These are phyloP conservation scores for Talaromyces rugulosus DNA, from an alignment of 2,329 filamentous ascomycete genomes.

Conservation along the genomic window DNA sequence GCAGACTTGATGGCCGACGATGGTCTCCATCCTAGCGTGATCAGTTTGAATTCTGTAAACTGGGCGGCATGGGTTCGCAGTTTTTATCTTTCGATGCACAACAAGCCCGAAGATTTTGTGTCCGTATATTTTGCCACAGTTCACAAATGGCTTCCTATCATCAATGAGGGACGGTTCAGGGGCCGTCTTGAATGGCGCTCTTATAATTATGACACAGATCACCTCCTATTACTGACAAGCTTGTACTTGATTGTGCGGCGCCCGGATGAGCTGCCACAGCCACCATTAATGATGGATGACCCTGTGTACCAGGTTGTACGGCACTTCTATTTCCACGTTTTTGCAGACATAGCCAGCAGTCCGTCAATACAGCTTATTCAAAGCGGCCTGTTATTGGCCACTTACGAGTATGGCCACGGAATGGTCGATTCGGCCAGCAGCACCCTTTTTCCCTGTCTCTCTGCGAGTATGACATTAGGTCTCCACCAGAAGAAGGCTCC, in stretches of 20 bases:
- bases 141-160: slow-evolving; percentile 3
- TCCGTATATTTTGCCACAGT: background rate
- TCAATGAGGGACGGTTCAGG: background rate
- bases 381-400: background rate
- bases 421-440: background rate
- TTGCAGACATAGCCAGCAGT: background rate
- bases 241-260: slow-evolving; percentile 2
- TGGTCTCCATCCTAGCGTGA: background rate
- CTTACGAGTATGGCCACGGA: slow-evolving; percentile 5
- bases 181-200: background rate
- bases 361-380: slow-evolving; percentile 1
- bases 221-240: slow-evolving; percentile 1
- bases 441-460: background rate
- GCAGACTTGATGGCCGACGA: background rate
- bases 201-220: background rate
- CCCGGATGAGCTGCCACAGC: background rate
- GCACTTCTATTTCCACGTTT: background rate
- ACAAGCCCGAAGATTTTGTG: background rate
- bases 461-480: background rate
- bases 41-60: background rate
- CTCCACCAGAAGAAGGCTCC: background rate
- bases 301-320: background rate
- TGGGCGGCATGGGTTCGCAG: background rate
- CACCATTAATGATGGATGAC: background rate
- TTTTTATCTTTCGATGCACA: background rate